Evolutionary conservation across 2,329 filamentous ascomycete genomes (phyloP), one percentile per base, ranked within the genome.

Genomic region (Pyrenophora tritici-repentis): DNA sequence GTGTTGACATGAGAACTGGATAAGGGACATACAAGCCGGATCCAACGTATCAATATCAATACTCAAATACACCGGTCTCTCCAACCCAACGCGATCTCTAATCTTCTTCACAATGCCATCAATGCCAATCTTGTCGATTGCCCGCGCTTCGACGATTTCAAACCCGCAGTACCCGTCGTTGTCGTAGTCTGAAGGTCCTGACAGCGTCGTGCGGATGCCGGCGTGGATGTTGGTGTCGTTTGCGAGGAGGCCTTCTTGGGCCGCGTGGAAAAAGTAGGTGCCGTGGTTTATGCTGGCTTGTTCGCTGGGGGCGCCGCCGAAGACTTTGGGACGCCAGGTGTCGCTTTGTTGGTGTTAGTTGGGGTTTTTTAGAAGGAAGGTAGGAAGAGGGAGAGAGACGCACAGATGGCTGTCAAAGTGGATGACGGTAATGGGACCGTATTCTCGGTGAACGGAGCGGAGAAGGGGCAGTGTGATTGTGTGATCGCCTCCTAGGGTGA

Each of bases 21-120:
- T n/a, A n/a, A n/a, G n/a, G n/a, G n/a, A 75, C 81, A 72, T 72
- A 85, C 82, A 93, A 4, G 89, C 89, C 6, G 91, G 91, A 69
- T 96, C 91, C 3, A 96, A 79, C 0, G 90, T 91, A 67, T 96
- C 91, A 63, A 96, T 96, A 67, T 96, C 91, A 39, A 95, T 86
- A 6, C 85, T 89, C 26, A 95, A 75, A 68, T 95, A 95, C 0
- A 94, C 88, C 0, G 90, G 90, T 54, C 85, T 86, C 46, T 81
- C 80, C 17, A 86, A 87, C 7, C 89, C 89, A 14, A 95, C 88
- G 18, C 89, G 81, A 3, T 90, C 85, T 36, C 84, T 76, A 66
- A 95, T 94, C 70, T 84, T 86, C 73, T 88, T 84, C 70, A 93
- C 88, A 68, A 95, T 92, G 4, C 90, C 90, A 0, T 84, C 82